phyloP scores from a whole-genome alignment of 2,329 filamentous ascomycete genomes.

The Seiridium unicorne region DNA sequence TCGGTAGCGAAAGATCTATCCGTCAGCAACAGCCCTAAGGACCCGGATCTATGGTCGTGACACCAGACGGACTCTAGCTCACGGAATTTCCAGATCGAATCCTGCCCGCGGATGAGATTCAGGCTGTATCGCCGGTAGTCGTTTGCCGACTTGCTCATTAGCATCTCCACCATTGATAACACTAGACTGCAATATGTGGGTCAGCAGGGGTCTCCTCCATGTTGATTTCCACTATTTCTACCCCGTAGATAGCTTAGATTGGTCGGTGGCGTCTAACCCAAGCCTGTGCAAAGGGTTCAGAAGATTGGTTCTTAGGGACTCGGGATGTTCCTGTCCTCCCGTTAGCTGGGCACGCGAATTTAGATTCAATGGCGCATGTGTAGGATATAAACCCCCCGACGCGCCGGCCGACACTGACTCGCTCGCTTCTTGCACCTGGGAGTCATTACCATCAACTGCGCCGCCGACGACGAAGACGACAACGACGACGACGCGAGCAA shows the following conservation, averaged over 20 bases:
- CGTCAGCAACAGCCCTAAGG: neutral
- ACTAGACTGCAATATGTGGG: neutral
- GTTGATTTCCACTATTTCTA: neutral
- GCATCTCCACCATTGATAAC: neutral
- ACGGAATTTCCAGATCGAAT: neutral
- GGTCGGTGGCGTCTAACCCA: slow-evolving; percentile 1
- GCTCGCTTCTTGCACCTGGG: too few species aligned
- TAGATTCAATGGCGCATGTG: neutral
- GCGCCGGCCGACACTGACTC: too few species aligned
- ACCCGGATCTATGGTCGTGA: neutral
- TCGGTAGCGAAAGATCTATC: too few species aligned
- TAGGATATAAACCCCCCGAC: too few species aligned
- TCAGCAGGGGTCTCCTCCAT: neutral
- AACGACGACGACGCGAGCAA: neutral
- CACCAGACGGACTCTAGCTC: neutral
- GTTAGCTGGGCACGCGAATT: neutral
- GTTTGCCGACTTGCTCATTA: neutral
- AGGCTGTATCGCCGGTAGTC: neutral
- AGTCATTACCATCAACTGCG: neutral
- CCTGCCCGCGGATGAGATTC: neutral
- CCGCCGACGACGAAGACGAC: neutral
- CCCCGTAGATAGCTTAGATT: slow-evolving; percentile 1
- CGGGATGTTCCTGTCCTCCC: neutral
- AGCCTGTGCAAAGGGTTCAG: neutral
- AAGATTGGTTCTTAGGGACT: neutral